These are phyloP conservation scores for Gonapodya sp. DNA, from an alignment of 192 early-diverging fungal genomes.

Conservation along the genomic window DNA sequence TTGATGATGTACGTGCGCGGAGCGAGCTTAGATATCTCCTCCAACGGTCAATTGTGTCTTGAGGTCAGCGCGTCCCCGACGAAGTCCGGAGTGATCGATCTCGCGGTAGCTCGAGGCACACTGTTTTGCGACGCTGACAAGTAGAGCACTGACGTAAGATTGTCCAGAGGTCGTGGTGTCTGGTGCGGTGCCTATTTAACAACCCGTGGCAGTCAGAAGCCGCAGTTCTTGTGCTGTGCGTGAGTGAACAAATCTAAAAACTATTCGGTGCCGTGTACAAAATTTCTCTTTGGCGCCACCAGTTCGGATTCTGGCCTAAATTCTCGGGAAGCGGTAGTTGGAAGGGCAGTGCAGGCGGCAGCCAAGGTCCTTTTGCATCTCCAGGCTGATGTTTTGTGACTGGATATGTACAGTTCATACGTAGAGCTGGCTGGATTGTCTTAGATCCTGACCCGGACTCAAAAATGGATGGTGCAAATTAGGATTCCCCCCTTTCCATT, in stretches of 20 bases:
- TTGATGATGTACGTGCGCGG: neutral
- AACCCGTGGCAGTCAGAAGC: neutral
- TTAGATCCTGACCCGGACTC: too few relatives aligned
- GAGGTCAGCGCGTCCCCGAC: neutral
- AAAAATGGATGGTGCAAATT: too few relatives aligned
- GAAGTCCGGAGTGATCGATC: slow-evolving; percentile 20
- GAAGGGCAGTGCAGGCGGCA: slow-evolving; percentile 24
- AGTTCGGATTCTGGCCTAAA: slow-evolving; percentile 14
- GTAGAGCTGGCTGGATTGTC: too few relatives aligned
- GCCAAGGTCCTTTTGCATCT: too few relatives aligned
- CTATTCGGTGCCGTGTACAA: neutral
- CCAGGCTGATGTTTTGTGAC: too few relatives aligned
- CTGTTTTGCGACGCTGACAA: slow-evolving; percentile 21
- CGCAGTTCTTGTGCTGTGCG: neutral
- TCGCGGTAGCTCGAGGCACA: slow-evolving; percentile 22
- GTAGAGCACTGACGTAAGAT: slow-evolving; percentile 19
- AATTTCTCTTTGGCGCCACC: slow-evolving; percentile 12
- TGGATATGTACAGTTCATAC: too few relatives aligned
- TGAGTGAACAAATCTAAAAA: neutral
- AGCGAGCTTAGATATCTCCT: neutral
- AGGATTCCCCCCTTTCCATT: too few relatives aligned
- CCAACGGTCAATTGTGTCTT: neutral
- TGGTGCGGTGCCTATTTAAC: too few relatives aligned
- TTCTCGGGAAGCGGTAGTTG: slow-evolving; percentile 23
- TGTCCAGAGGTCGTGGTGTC: neutral